Percentiles rank a stretch among this genome's conserved stretches.
Conservation (phyloP, 2,329 filamentous ascomycete genomes). For the Kalaharituber pfeilii region DNA sequence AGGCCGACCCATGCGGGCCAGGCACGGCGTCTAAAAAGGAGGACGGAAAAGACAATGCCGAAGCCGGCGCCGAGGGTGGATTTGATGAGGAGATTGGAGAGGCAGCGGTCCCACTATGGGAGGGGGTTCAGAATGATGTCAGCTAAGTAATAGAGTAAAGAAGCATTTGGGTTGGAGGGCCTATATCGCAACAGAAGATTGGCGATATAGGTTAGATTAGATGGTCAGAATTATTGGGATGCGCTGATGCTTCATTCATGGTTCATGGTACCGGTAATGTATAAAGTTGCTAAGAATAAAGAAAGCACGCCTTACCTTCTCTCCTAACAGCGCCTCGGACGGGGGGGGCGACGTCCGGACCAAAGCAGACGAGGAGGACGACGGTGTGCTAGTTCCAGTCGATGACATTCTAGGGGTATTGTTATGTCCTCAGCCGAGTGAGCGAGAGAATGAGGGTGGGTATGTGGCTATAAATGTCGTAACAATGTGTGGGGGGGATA, state of each 20-base stretch:
- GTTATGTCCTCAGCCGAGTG: no score
- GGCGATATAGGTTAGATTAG: not conserved
- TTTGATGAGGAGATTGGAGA: conserved; percentile 93
- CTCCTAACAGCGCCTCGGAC: conserved; percentile 94
- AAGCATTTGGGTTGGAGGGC: not conserved
- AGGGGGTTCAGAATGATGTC: conserved; percentile 7
- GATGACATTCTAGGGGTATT: not conserved
- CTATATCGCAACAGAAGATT: not conserved
- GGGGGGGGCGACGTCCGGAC: conserved; percentile 62
- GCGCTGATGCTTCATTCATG: not conserved
- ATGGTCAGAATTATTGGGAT: not conserved
- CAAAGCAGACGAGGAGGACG: conserved; percentile 24
- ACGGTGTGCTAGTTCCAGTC: not conserved
- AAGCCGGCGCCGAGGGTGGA: conserved; percentile 91
- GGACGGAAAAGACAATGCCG: conserved; percentile 94
- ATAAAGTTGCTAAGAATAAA: no score
- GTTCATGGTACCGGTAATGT: no score
- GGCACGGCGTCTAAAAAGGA: conserved; percentile 92
- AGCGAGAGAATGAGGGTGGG: conserved; percentile 1
- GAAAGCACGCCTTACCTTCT: conserved; percentile 96
- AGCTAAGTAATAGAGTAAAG: not conserved
- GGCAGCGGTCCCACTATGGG: conserved; percentile 84
- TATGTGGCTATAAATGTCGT: conserved; percentile 8
- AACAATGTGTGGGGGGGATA: no score
- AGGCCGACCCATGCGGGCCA: conserved; percentile 93